These are phyloP conservation scores for Cyberlindnera misumaiensis DNA, from an alignment of 805 yeast genomes.

Conservation along the genomic window DNA sequence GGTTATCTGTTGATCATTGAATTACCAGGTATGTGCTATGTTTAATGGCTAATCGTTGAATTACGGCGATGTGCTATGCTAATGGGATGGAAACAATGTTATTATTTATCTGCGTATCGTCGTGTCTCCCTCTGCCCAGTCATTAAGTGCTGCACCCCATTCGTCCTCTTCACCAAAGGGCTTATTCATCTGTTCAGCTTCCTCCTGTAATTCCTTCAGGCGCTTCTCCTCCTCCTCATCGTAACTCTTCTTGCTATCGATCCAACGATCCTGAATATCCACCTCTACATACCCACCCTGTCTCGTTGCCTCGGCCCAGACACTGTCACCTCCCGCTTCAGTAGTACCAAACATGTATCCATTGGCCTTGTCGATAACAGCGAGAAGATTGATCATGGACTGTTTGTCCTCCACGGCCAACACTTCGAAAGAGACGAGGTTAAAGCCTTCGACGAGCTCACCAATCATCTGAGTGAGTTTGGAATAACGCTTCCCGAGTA, in stretches of 20 bases:
- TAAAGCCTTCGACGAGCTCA: slow-evolving; percentile 81
- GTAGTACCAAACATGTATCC: slow-evolving; percentile 92
- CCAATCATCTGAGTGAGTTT: slow-evolving; percentile 70
- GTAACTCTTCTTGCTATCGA: slow-evolving; percentile 72
- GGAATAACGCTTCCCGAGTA: slow-evolving; percentile 54
- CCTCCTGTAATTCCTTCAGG: slow-evolving; percentile 34
- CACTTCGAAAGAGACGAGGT: slow-evolving; percentile 83
- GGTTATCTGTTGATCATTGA: not conserved
- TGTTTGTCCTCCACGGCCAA: slow-evolving; percentile 85
- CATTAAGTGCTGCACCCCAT: slow-evolving; percentile 57
- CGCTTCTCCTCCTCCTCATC: slow-evolving; percentile 56
- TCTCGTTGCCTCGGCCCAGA: slow-evolving; percentile 95
- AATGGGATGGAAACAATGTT: not conserved
- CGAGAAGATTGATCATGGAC: slow-evolving; percentile 78
- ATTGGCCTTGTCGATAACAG: slow-evolving; percentile 80
- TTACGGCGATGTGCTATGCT: too few relatives aligned
- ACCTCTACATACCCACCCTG: slow-evolving; percentile 53
- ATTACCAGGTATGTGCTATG: too few relatives aligned
- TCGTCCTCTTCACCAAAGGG: slow-evolving; percentile 56
- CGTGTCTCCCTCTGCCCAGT: slow-evolving; percentile 46
- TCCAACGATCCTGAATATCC: slow-evolving; percentile 94
- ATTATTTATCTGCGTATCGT: slow-evolving; percentile 13
- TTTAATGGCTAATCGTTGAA: too few relatives aligned
- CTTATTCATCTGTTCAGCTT: slow-evolving; percentile 33
- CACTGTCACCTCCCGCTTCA: slow-evolving; percentile 93